Conservation (phyloP, 2,329 filamentous ascomycete species). For the Alternaria triticina region DNA sequence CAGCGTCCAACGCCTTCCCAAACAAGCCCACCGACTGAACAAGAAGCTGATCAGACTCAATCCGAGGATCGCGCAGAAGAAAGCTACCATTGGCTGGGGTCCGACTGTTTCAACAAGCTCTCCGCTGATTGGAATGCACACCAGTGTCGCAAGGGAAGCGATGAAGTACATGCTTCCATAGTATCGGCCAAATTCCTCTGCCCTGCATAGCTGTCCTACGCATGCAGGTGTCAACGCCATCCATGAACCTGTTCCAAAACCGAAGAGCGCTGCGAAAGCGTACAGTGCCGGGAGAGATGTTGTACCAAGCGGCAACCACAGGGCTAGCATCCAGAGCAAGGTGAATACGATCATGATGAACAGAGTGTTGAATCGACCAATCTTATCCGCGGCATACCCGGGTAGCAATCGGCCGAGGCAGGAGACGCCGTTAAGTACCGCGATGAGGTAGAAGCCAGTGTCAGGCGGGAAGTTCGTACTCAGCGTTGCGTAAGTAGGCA, state of each 20-base stretch:
- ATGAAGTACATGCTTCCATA: constrained; percentile 57
- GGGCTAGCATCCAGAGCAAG: constrained; percentile 43
- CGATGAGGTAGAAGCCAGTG: constrained; percentile 47
- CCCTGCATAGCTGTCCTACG: constrained; percentile 56
- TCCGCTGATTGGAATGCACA: constrained; percentile 46
- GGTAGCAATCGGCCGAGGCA: constrained; percentile 51
- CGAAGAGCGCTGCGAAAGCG: constrained; percentile 52
- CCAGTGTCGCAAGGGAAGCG: constrained; percentile 43
- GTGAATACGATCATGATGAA: constrained; percentile 45
- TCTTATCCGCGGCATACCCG: constrained; percentile 49
- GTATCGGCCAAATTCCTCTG: constrained; percentile 57
- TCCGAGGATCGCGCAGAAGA: constrained; percentile 41
- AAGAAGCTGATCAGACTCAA: constrained; percentile 40
- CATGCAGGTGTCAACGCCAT: constrained; percentile 56
- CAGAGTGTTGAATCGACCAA: constrained; percentile 52
- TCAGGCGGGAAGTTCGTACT: constrained; percentile 41
- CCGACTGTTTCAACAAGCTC: constrained; percentile 45
- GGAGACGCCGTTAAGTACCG: constrained; percentile 51
- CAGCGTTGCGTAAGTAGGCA: constrained; percentile 51
- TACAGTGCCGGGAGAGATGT: constrained; percentile 46
- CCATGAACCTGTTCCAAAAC: constrained; percentile 56
- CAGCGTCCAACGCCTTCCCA: constrained; percentile 41
- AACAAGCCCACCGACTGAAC: constrained; percentile 46
- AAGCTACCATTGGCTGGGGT: constrained; percentile 41
- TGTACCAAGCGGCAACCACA: constrained; percentile 45